Base-by-base conservation (phyloP, 23 red algal species). In the Gracilariopsis chorda region DNA sequence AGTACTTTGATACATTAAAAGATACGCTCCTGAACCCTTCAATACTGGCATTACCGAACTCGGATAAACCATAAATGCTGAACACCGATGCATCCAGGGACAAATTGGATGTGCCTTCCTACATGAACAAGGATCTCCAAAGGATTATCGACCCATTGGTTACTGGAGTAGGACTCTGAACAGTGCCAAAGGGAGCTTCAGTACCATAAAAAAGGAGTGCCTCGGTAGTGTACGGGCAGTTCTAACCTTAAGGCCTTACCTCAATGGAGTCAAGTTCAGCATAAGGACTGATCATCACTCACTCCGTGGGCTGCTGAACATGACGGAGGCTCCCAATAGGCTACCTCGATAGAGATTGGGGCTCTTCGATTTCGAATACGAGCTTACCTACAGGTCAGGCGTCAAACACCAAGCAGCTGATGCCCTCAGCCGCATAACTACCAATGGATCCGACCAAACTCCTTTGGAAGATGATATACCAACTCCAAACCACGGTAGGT, bases 251-350 rank as follows among this genome's bases (percentile, higher is more conserved):
- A 3, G 80, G 7, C 80, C 52, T 9, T 85, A 65, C 80, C 4
- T 85, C 7, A 55, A 85, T 6, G 34, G 80, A 61, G 37, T 10
- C 27, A 7, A 4, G 6, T 85, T 85, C 42, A 85, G 24, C 12
- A 61, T 85, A 23, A 40, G 80, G 42, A 59, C 55, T 7, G 80
- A 85, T 32, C n/a, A n/a, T n/a, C n/a, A n/a, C n/a, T n/a, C n/a
- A n/a, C n/a, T n/a, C n/a, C n/a, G n/a, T n/a, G n/a, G n/a, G n/a
- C 80, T 87, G 21, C 35, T 77, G 11, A 52, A 77, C 21, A 51
- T 77, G 47, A 77, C 42, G 14, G 47, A 77, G 8, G 42, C 71
- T 33, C 33, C 71, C 4, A 52, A 27, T 25, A 11, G 34, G 11
- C 71, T 77, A 8, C 35, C 5, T 4, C 6, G 71, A n/a, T 48